Evolutionary conservation across 306 rosid genomes (phyloP), one percentile per base, ranked within the genome.

Genomic region (Potentilla sterilis): DNA sequence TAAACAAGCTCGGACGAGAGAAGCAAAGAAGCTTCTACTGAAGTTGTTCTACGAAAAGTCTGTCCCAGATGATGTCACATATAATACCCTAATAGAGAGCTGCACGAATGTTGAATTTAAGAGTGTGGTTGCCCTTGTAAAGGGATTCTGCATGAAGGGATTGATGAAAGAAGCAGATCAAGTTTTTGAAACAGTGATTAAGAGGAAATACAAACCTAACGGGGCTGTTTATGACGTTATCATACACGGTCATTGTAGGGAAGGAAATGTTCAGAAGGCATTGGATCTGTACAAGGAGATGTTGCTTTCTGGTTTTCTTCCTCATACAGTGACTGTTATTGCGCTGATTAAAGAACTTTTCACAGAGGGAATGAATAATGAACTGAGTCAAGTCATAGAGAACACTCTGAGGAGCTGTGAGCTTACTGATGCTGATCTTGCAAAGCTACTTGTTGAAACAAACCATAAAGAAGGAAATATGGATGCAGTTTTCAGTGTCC

Each of bases 71-170:
- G 92, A 88, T 52, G 81, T 94, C 32, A 87, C 97, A 6, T 94
- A 89, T 64, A 69, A 85, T 73, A 88, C 97, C 15, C 80, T 94
- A 72, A 94, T 94, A 76, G 91, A 94, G 64, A 89, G 81, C 80
- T 94, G 97, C 83, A 67, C 81, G 46, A 78, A 76, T 65, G 81
- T 76, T 74, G 90, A 86, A 70, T 89, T 89, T 84, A 91, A 85
- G 87, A 86, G 90, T 73, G 89, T 85, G 58, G 89, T 77, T 24
- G 93, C 89, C 75, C 96, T 94, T 75, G 82, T 91, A 19, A 91
- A 91, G 84, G 97, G 98, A 59, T 94, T 94, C 81, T 91, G 96
- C 78, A 87, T 85, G 93, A 94, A 90, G 87, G 97, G 96, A 59
- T 85, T 94, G 82, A 89, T 91, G 97, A 78, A 86, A 76, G 93